Base-by-base conservation (phyloP, 306 rosid species). In the Rosa chinensis region DNA sequence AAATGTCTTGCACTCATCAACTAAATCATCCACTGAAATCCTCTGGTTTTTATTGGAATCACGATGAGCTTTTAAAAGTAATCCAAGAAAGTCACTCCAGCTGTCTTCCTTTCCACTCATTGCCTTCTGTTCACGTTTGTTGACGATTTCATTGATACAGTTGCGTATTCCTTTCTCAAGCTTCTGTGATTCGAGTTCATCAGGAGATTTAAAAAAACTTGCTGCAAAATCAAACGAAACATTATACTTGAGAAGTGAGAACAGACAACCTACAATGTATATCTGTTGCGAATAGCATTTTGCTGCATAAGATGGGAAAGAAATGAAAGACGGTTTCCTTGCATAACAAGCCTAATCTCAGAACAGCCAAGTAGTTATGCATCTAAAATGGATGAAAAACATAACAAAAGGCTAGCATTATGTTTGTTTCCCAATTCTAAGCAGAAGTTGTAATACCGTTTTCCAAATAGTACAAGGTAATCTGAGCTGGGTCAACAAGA, bases 21-120 rank as follows among this genome's bases (percentile, higher is more conserved):
- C 53, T 28, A 82, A 0, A 14, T 78, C 76, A 1, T 78, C 79
- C 14, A 78, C 25, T 0, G 85, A 82, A 56, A 78, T 73, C 42
- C 62, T 50, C 64, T 53, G 10, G 5, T 16, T 74, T 3, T 47
- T 64, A 56, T 64, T 50, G 58, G 80, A 28, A 74, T 83, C 79
- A 70, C 69, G 83, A 64, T 79, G 69, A 69, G 80, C 83, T 77
- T 79, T 74, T 43, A 82, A 18, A 35, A 82, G 73, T 8, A 48
- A 44, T n/a, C 82, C 76, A 14, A 82, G 82, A 78, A 66, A 55
- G 78, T 82, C 86, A 74, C 28, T 68, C n/a, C 83, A 78, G 50
- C 63, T 63, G 23, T 72, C 82, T 59, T 66, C 80, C 53, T 70
- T 61, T 74, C 68, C 80, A 5, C 21, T 7, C 77, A n/a, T 48